Evolutionary conservation across 2,329 filamentous ascomycete species (phyloP), one percentile per base, ranked within the genome.

Genomic region (Dissoconium aciculare): DNA sequence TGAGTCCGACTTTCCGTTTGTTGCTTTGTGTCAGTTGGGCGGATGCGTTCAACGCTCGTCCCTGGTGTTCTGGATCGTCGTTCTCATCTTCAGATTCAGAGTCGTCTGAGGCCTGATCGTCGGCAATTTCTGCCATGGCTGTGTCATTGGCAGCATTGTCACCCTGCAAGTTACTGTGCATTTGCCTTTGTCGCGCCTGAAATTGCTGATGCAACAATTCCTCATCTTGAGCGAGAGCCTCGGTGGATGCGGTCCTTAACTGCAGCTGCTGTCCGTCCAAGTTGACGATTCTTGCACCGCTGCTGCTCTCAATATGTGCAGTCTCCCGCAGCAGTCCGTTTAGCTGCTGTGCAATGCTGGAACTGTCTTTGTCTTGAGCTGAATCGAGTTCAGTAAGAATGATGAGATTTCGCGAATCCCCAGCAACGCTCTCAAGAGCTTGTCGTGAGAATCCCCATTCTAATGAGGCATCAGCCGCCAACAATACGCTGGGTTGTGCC

Each of bases 391-490:
- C 85, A 0, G 87, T 94, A 26, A 98, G 58, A 31, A 98, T 73
- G 19, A 98, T 69, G 27, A 95, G 60, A 51, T 94, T 98, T 25
- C 74, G 73, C 1, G 76, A 62, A 41, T 91, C 79, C 35, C 70
- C 66, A 0, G 83, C 83, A 33, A 98, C 65, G 6, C 67, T 66
- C 40, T 70, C 73, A 28, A 98, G 59, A 0, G 85, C 65, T 31
- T 87, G 75, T 46, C 78, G 82, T 0, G 89, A 91, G 49, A 93
- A 92, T 0, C 89, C 89, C 89, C 89, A 98, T 45, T 93, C 83
- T 12, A 95, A 59, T 16, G 81, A 91, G 3, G 74, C 70, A 52
- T 95, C 87, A 44, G 83, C 94, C 3, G 89, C 85, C 34, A 98
- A 64, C 30, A 98, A 89, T 11, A 98, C 84, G 31, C 74, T 57